Conservation (phyloP, 805 yeast genomes). For the Nakazawaea peltata region DNA sequence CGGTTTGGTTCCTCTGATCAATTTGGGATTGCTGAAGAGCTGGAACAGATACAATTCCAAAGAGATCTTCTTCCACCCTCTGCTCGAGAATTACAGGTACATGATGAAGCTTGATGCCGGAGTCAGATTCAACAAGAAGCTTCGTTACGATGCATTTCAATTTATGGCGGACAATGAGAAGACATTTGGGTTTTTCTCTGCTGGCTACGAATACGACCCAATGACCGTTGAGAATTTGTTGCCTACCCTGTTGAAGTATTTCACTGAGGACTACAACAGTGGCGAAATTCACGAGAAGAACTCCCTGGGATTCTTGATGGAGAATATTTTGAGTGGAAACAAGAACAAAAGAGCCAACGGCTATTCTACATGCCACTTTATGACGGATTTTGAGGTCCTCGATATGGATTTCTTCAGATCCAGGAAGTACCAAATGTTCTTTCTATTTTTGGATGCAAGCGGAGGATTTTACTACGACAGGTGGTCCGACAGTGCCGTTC, state of each 20-base stretch:
- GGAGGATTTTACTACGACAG: conserved; percentile 82
- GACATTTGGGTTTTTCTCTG: conserved; percentile 69
- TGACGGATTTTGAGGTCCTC: conserved; percentile 83
- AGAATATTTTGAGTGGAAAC: conserved; percentile 54
- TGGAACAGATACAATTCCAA: conserved; percentile 90
- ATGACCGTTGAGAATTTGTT: conserved; percentile 69
- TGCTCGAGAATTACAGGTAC: conserved; percentile 64
- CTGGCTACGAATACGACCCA: conserved; percentile 58
- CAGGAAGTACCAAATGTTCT: conserved; percentile 59
- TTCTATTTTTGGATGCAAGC: conserved; percentile 55
- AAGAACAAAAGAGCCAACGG: conserved; percentile 34
- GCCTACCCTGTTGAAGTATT: conserved; percentile 61
- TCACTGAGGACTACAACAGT: conserved; percentile 45
- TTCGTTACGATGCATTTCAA: conserved; percentile 72
- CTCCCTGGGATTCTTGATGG: conserved; percentile 62
- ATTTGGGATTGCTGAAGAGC: conserved; percentile 68
- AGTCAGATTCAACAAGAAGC: conserved; percentile 64
- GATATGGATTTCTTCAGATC: conserved; percentile 66
- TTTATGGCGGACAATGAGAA: conserved; percentile 71
- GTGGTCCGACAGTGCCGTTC: conserved; percentile 54
- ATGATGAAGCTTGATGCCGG: conserved; percentile 94
- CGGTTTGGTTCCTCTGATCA: conserved; percentile 60
- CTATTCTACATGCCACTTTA: conserved; percentile 82
- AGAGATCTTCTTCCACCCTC: conserved; percentile 67
- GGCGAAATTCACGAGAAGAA: conserved; percentile 51